Evolutionary conservation across 129 eudicot species (phyloP), one percentile per base, ranked within the genome.

Genomic region (Cynara cardunculus): DNA sequence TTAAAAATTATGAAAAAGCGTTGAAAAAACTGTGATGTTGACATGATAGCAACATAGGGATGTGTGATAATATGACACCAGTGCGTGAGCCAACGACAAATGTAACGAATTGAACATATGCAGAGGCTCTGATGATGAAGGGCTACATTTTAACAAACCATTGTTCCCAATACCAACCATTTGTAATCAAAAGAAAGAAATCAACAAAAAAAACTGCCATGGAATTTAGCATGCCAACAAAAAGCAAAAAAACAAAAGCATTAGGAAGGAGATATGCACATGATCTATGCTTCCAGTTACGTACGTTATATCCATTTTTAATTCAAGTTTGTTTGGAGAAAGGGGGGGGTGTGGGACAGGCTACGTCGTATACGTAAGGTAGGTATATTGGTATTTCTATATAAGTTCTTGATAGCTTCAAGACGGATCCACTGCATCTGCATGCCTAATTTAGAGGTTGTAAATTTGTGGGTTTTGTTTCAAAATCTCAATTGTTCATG

Each of bases 81-180:
- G 7, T 78, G 66, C 75, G 46, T 78, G 49, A 78, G 13, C 39
- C 69, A 49, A 28, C 34, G 69, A 59, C 74, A 68, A 68, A 78
- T 66, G 39, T 46, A 41, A 74, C 24, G 31, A 53, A 16, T 53
- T 49, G 14, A 53, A 18, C 8, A 0, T 46, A 16, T 37, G 34
- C 1, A 70, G 25, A 68, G 69, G 69, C 24, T 26, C 37, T 56
- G 78, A 70, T 11, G 78, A 10, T 2, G 6, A 41, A 4, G 53
- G 85, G 46, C 25, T 67, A 78, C 68, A 18, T 21, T 37, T 56
- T 83, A 83, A 83, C 86, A 21, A 83, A 78, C 82, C 3, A 27
- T 41, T 62, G 31, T 44, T 62, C 69, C 24, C 69, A 72, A 61
- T 72, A 78, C 86, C 86, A 71, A 77, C 78, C 86, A 83, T 77